Base-by-base conservation (phyloP, 345 rosid genomes). In the Tarenaya hassleriana region DNA sequence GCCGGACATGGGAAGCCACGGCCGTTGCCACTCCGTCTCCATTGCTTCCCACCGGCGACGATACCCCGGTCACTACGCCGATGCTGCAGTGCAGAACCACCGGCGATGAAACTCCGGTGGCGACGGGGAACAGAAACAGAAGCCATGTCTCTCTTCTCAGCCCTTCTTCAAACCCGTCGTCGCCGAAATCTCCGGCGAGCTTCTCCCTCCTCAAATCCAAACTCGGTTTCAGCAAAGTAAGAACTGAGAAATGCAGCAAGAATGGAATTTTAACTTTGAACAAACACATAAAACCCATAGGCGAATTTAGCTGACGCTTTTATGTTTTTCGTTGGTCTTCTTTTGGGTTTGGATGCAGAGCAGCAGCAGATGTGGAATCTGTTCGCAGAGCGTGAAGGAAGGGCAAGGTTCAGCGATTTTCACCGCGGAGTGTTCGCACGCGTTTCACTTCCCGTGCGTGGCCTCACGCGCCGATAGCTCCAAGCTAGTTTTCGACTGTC, bases 401-500 rank as follows among this genome's bases (percentile, higher is more conserved):
- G 94, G 89, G 3, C 84, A 84, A 53, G 96, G 91, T 5, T 80
- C 91, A 13, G 96, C 88, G n/a, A 78, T 86, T 56, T 82, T 86
- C 74, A 90, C 94, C n/a, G 94, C 96, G 17, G 97, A 84, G 61
- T 90, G 97, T 46, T 73, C 79, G 4, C 96, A 90, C 50, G 50
- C 76, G 32, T 90, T 90, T 52, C 97, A 90, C 56, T 82, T 86
- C 50, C 87, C 83, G 7, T 90, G 97, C 67, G 52, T 86, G 12
- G 62, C 86, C 10, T 34, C 81, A 27, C 83, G 74, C 49, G 21
- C 50, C 1, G 66, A 67, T 47, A 71, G 58, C 38, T 71, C 66
- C 56, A 47, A 56, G 39, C 39, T 63, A 1, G 20, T 7, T 3
- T 48, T 51, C 13, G n/a, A n/a, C n/a, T 90, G 97, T 50, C 97